These are phyloP conservation scores for Botrytis porri DNA, from an alignment of 2,329 filamentous ascomycete genomes.

Conservation along the genomic window DNA sequence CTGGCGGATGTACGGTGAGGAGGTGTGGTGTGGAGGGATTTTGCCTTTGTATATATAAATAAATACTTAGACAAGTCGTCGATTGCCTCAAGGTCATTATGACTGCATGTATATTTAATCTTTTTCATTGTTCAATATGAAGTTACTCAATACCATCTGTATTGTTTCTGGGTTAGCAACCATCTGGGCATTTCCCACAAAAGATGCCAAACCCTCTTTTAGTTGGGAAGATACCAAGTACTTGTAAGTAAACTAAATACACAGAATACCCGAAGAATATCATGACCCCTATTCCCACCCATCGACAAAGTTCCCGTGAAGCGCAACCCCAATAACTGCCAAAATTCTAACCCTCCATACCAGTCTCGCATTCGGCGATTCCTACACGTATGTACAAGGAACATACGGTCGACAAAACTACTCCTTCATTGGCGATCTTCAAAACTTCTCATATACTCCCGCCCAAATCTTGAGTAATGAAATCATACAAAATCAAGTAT, in stretches of 20 bases:
- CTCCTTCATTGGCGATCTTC: constrained; percentile 53
- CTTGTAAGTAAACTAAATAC: constrained; percentile 3
- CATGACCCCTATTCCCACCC: too few species aligned
- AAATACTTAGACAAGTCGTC: neutral
- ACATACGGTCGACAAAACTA: constrained; percentile 49
- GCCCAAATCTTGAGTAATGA: constrained; percentile 45
- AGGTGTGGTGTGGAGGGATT: neutral
- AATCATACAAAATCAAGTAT: constrained; percentile 50
- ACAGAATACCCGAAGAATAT: neutral
- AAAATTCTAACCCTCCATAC: neutral
- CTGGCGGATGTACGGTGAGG: neutral
- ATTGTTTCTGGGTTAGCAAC: neutral
- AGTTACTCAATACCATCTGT: neutral
- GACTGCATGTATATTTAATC: neutral
- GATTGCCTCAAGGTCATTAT: neutral
- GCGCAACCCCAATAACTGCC: too few species aligned
- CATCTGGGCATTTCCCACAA: neutral
- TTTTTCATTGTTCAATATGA: constrained; percentile 5
- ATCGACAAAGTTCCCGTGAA: neutral
- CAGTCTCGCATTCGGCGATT: constrained; percentile 50
- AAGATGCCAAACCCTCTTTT: neutral
- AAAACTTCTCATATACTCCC: constrained; percentile 47
- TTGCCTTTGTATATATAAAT: neutral
- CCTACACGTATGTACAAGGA: constrained; percentile 53
- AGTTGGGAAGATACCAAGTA: constrained; percentile 15